phyloP scores from a whole-genome alignment of 331 rosid species.

The Phaseolus coccineus region DNA sequence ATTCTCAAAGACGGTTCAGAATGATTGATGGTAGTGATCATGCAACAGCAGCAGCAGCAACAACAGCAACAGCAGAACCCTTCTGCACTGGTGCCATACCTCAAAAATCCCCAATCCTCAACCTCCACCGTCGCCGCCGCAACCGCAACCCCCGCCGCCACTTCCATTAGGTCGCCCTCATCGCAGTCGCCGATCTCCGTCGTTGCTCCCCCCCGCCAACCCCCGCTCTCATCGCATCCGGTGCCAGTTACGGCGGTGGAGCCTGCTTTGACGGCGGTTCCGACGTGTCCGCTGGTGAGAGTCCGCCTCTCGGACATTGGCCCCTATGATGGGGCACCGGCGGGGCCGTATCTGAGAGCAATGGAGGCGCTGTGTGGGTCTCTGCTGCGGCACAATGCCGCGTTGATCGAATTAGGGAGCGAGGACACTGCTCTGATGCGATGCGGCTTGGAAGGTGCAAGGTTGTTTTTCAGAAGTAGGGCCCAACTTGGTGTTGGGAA shows the following conservation, averaged over 20 bases:
- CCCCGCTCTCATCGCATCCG: conserved; percentile 47
- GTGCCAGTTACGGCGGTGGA: conserved; percentile 57
- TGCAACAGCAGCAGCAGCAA: conserved; percentile 69
- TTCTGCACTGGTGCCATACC: conserved; percentile 70
- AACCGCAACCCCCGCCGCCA: conserved; percentile 37
- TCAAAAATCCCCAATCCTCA: conserved; percentile 62
- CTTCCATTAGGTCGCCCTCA: conserved; percentile 76
- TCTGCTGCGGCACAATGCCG: conserved; percentile 88
- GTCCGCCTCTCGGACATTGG: conserved; percentile 86
- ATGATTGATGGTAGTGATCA: conserved; percentile 85
- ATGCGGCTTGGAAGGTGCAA: conserved; percentile 86
- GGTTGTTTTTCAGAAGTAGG: conserved; percentile 78
- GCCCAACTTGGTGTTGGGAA: conserved; percentile 69
- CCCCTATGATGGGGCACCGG: conserved; percentile 82
- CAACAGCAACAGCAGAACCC: conserved; percentile 73
- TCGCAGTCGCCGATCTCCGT: conserved; percentile 49
- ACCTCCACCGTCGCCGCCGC: conserved; percentile 22
- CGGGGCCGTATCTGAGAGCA: conserved; percentile 66
- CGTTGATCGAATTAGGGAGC: conserved; percentile 72
- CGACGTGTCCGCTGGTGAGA: conserved; percentile 54
- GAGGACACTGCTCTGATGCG: conserved; percentile 78
- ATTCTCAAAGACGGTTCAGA: conserved; percentile 52
- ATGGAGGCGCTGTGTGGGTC: conserved; percentile 77
- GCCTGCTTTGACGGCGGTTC: conserved; percentile 45
- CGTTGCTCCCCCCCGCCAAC: conserved; percentile 54